Base-by-base conservation (phyloP, 495 filamentous ascomycete species). In the Schizothecium vesticola region DNA sequence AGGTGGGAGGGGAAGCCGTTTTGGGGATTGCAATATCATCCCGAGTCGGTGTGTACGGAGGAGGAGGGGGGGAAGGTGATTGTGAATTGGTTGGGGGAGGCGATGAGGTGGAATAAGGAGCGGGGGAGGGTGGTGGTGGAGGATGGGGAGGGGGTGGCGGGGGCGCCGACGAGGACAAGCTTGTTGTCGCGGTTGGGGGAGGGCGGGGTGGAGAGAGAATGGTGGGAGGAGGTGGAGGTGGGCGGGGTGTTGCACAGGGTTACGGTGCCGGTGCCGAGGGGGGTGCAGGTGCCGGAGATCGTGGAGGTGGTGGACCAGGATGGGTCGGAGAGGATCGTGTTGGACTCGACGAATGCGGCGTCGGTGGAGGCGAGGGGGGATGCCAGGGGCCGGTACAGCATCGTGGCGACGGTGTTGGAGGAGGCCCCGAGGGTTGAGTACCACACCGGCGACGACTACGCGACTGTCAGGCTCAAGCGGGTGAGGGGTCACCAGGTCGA, bases 1-100 rank as follows among this genome's bases (percentile, higher is more conserved):
- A 85, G 80, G 61, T 93, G 97, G 75, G 77, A 60, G 26, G 67
- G 70, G 3, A 92, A 89, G 71, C 95, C 95, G 6, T 96, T 94
- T 71, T 97, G 90, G 88, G 95, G 90, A 0, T 80, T 99, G 36
- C 95, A 99, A 73, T 98, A 94, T 75, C 95, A 99, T 74, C 94
- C 94, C 0, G 95, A 99, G 76, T 96, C 92, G 0, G 90, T 96
- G 70, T 97, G 94, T 74, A 96, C 95, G 5, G 86, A 86, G 61
- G 72, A 80, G n/a, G 85, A 87, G 31, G 91, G 92, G 31, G 84
- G 82, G 26, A 76, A 80, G 43, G 80, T 97, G 31, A 82, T 97
- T 26, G 72, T 77, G 58, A 92, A 91, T 69, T 99, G 94, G 92
- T 97, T 93, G 84, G 72, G 64, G 4, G 74, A 83, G 69, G 88